These are phyloP conservation scores for Haplosporangium sp. DNA, from an alignment of 371 early-diverging fungal genomes.

Conservation along the genomic window DNA sequence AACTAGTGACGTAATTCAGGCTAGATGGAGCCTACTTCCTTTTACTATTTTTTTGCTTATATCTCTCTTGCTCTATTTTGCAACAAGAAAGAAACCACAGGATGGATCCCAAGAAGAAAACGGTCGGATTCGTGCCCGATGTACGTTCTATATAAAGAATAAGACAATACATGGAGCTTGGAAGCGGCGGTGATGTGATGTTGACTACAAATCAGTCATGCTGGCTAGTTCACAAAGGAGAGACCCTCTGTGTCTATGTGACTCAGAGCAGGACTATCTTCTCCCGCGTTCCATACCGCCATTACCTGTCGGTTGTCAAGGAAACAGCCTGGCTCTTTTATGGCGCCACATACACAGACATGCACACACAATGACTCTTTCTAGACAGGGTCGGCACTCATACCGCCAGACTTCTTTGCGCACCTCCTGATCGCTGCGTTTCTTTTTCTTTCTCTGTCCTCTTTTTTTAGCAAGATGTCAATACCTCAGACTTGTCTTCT, in stretches of 20 bases:
- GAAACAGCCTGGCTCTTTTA: neutral
- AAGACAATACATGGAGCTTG: neutral
- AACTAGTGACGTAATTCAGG: too few species aligned
- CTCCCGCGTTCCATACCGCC: neutral
- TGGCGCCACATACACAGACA: neutral
- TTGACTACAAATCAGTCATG: constrained; percentile 22
- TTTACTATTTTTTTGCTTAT: too few species aligned
- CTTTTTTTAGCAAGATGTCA: constrained; percentile 39
- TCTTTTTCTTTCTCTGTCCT: neutral
- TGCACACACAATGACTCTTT: constrained; percentile 18
- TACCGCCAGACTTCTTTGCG: neutral
- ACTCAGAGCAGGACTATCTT: constrained; percentile 31
- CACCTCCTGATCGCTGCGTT: neutral
- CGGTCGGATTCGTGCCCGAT: constrained; percentile 53
- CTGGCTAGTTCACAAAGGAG: neutral
- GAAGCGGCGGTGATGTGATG: neutral
- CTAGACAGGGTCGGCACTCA: neutral
- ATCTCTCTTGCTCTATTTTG: too few species aligned
- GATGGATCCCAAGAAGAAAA: constrained; percentile 57
- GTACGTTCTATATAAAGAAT: constrained; percentile 21
- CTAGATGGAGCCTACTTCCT: too few species aligned
- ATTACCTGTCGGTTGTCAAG: neutral
- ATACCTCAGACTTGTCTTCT: constrained; percentile 38
- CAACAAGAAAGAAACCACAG: neutral
- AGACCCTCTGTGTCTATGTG: constrained; percentile 1